Percentiles rank a stretch among this genome's conserved stretches.
Evolutionary conservation across 371 early-diverging fungal genomes (phyloP).

Genomic region (Neoconidiobolus thromboides): DNA sequence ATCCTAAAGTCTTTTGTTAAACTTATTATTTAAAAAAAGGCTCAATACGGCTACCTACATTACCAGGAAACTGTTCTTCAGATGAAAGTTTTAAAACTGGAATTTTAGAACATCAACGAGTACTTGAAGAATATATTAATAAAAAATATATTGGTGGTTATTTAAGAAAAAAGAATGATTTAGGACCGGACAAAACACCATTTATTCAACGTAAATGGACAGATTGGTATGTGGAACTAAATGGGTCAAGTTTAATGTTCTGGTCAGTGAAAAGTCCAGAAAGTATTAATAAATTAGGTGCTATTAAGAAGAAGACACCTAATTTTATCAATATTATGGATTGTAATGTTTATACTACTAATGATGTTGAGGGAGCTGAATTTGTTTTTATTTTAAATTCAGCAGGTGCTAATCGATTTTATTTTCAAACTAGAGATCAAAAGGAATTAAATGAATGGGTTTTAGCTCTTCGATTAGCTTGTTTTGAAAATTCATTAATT

Average conservation of each 20-base stretch:
- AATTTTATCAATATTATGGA: constrained; percentile 44
- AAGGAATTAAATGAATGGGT: constrained; percentile 25
- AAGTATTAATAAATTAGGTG: constrained; percentile 12
- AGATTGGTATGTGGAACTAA: constrained; percentile 45
- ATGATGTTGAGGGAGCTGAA: constrained; percentile 11
- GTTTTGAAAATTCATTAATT: constrained; percentile 48
- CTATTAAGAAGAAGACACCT: constrained; percentile 27
- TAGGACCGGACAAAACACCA: constrained; percentile 27
- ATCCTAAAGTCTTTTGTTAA: too few species aligned
- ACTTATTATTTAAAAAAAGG: too few species aligned
- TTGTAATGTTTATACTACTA: constrained; percentile 22
- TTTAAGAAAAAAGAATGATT: constrained; percentile 36
- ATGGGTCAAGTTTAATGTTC: constrained; percentile 36
- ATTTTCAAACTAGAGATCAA: constrained; percentile 31
- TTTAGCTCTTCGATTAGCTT: constrained; percentile 44
- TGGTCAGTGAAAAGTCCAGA: constrained; percentile 20
- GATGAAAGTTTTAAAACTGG: too few species aligned
- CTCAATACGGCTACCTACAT: too few species aligned
- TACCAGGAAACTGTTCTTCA: too few species aligned
- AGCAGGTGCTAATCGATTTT: constrained; percentile 31
- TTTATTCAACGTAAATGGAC: constrained; percentile 28
- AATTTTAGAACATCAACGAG: too few species aligned
- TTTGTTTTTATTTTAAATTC: constrained; percentile 25
- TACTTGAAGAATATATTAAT: constrained; percentile 7
- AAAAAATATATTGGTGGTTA: constrained; percentile 52